Evolutionary conservation across 2,329 filamentous ascomycete genomes (phyloP), one percentile per base, ranked within the genome.

Genomic region (Westerdykella ornata): DNA sequence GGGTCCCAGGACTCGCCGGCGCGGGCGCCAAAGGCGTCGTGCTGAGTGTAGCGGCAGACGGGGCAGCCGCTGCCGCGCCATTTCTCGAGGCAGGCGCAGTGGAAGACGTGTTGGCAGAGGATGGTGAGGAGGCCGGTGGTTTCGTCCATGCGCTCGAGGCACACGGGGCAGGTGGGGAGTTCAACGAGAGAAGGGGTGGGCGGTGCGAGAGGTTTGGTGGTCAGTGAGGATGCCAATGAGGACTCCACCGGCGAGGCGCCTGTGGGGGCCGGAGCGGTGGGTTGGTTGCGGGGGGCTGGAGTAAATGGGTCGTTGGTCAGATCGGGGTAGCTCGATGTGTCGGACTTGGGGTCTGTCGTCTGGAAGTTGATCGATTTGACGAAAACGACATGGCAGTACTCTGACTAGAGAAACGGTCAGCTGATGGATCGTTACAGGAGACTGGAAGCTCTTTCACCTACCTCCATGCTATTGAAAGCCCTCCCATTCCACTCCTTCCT

Each of bases 71-170:
- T 85, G 4, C 90, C 89, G 60, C 86, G 87, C 92, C 92, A 98
- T 61, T 92, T 97, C 59, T 95, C 86, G 1, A 98, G 74, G 66
- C 92, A 98, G 1, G 84, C 89, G 61, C 92, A 97, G 64, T 98
- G 92, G 61, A 98, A 98, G 38, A 97, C 88, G 57, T 98, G 92
- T 58, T 97, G 90, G 62, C 92, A 98, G 20, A 94, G 82, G 31
- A 97, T 97, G 1, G 92, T 98, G 60, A 98, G 79, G 2, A 98
- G 73, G 0, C 92, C 92, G 0, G 88, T 94, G 0, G 89, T 96
- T 63, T 97, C 90, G 58, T 98, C 92, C 92, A 98, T 98, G 36
- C 90, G 83, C 65, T 98, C 92, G 4, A 98, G 76, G 52, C 92
- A 98, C 8, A 98, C 92, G 0, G 92, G 89, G 51, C 92, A 98